Conservation (phyloP, 495 filamentous ascomycete genomes). For the Hypomontagnella submonticulosa region DNA sequence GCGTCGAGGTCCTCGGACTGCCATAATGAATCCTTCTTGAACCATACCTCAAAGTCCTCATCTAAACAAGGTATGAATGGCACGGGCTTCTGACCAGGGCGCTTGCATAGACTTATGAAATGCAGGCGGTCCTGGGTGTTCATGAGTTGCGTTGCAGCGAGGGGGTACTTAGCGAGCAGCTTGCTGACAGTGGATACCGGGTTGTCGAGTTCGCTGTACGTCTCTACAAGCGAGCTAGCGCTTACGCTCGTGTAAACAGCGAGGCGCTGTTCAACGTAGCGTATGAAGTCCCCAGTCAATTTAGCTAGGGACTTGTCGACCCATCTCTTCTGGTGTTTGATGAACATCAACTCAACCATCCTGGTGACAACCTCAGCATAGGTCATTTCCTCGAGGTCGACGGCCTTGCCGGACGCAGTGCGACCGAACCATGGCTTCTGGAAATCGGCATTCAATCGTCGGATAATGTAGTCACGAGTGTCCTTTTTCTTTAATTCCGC, state of each 20-base stretch:
- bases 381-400: slow-evolving; percentile 90
- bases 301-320: slow-evolving; percentile 77
- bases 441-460: slow-evolving; percentile 88
- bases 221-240: slow-evolving; percentile 72
- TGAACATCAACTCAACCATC: slow-evolving; percentile 89
- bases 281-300: slow-evolving; percentile 84
- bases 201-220: slow-evolving; percentile 75
- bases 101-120: slow-evolving; percentile 82
- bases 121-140: slow-evolving; percentile 87
- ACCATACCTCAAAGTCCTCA: slow-evolving; percentile 88
- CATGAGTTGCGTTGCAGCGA: slow-evolving; percentile 77
- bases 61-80: slow-evolving; percentile 86
- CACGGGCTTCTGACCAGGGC: slow-evolving; percentile 84
- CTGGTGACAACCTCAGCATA: slow-evolving; percentile 82
- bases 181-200: slow-evolving; percentile 74
- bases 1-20: slow-evolving; percentile 89
- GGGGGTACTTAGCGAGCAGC: slow-evolving; percentile 74
- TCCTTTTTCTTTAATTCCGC: slow-evolving; percentile 80
- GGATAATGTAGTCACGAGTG: slow-evolving; percentile 81
- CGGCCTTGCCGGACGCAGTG: slow-evolving; percentile 74
- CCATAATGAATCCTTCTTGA: slow-evolving; percentile 95
- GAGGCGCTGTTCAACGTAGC: slow-evolving; percentile 85
- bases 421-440: slow-evolving; percentile 92
- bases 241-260: slow-evolving; percentile 57
- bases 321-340: slow-evolving; percentile 84